Evolutionary conservation across 371 early-diverging fungal species (phyloP), one percentile per base, ranked within the genome.

Genomic region (Thermomucor indicae-seudaticae): DNA sequence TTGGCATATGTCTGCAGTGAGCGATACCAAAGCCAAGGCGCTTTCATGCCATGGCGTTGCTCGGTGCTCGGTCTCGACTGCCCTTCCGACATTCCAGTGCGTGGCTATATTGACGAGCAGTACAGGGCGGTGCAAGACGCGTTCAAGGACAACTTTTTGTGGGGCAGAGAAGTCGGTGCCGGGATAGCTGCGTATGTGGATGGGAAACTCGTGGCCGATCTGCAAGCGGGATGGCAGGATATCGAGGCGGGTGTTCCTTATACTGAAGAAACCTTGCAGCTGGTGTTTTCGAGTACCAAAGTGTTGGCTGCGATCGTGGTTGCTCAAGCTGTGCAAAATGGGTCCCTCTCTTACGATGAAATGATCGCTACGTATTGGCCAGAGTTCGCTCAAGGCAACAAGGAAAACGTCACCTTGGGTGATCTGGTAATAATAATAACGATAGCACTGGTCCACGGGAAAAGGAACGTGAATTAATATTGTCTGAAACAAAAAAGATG

Each of bases 311-410:
- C 78, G 0, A 75, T 86, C 27, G 73, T 83, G 2, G 61, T 87
- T 23, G 78, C 85, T 4, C 69, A 78, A 17, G 55, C 88, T 19
- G 83, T 89, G 10, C 81, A 83, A 6, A 57, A 79, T 52, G 81
- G 80, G 6, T 38, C 68, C 4, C 40, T 90, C 7, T 53, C 70
- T 10, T 85, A 85, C 57, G 61, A 76, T 35, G 68, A 72, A 45
- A 61, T 54, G 27, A 72, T 90, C 24, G 44, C 76, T 6, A 67
- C 65, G 7, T 84, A 84, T 53, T 90, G 91, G 91, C 88, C 91
- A 2, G 88, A 89, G 50, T 90, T 90, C 60, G 87, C 77, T 1
- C 74, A 78, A 51, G 84, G 84, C 20, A 79, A 78, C 52, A 90
- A 90, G 66, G 79, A 82, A 37, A 65, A 88, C 49, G 88, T 90